Base-by-base conservation (phyloP, 805 yeast genomes). In the Saturnispora serradocipensis region DNA sequence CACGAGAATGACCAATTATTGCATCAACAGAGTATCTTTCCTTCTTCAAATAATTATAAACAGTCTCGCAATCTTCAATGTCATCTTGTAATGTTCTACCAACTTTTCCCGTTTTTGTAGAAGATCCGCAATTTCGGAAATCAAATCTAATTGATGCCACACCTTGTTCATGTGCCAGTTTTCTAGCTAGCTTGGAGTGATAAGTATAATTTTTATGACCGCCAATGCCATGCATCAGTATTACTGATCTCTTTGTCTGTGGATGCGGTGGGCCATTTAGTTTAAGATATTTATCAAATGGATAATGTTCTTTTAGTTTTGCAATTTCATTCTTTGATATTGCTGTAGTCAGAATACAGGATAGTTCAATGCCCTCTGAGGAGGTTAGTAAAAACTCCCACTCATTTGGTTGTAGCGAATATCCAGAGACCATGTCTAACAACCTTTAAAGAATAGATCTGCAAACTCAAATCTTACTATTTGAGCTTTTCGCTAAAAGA, bases 151-250 rank as follows among this genome's bases (percentile, higher is more conserved):
- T 72, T 3, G 84, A 77, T 61, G 74, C 80, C 51, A 80, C 70
- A 0, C 95, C 95, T 53, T 76, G 63, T 15, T 75, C 74, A 2
- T 68, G 62, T 0, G 89, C 81, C 50, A 90, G 64, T 25, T 66
- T 67, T 27, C 76, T 75, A 0, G 95, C 90, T 43, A 88, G 65
- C 15, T 68, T 59, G 25, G 77, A 76, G 56, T 84, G 88, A 65
- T 84, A 89, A 53, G 87, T 80, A 63, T 87, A 84, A 69, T 86
- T 78, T 57, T 88, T 78, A 63, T 90, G 95, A 0, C 96, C 95
- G 0, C 82, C 90, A 55, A 78, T 84, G 1, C 97, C 97, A 64
- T 90, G 97, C n/a, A 81, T 57, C 16, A 89, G 61, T 5, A 89
- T 62, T 0, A 83, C 88, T 4, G 63, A 47, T 47, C 65, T 49